A percentile compares a stretch with the other conserved stretches of the same genome.
Conservation (phyloP, 2,329 filamentous ascomycete species). For the Sphaceloma murrayae region DNA sequence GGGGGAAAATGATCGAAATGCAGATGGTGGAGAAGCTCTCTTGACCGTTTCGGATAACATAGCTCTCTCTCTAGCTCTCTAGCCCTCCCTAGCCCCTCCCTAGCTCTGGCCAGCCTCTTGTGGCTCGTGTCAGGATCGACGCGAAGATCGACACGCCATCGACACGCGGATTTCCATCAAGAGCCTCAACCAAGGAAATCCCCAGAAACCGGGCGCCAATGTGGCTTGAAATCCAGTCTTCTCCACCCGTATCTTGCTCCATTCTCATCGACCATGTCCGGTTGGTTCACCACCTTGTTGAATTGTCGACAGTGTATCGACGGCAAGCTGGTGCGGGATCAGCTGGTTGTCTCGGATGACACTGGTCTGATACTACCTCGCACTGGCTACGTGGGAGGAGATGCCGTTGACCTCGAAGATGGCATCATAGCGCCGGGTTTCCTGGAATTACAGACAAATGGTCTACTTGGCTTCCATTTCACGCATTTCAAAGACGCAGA, state of each 20-base stretch:
- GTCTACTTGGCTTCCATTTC: slow-evolving; percentile 46
- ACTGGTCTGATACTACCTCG: slow-evolving; percentile 35
- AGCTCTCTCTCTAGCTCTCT: too few relatives aligned
- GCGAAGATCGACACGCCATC: background rate
- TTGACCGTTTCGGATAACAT: slow-evolving; percentile 2
- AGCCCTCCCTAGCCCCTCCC: too few relatives aligned
- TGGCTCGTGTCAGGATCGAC: background rate
- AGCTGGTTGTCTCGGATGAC: slow-evolving; percentile 38
- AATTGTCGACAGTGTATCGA: slow-evolving; percentile 38
- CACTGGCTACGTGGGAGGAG: slow-evolving; percentile 37
- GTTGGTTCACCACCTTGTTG: slow-evolving; percentile 38
- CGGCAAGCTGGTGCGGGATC: slow-evolving; percentile 36
- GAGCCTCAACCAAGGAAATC: slow-evolving; percentile 14
- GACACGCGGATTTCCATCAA: background rate
- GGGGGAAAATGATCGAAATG: background rate
- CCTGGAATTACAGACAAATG: slow-evolving; percentile 48
- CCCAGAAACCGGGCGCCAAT: too few relatives aligned
- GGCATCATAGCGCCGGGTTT: slow-evolving; percentile 46
- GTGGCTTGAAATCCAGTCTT: too few relatives aligned
- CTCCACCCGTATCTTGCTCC: too few relatives aligned
- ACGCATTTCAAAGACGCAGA: slow-evolving; percentile 38
- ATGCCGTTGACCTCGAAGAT: slow-evolving; percentile 40
- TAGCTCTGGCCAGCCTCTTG: too few relatives aligned
- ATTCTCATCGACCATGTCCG: slow-evolving; percentile 20
- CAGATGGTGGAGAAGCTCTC: slow-evolving; percentile 7